A percentile compares a stretch with the other conserved stretches of the same genome.
These are phyloP conservation scores for Teratosphaeria viscida DNA, from an alignment of 2,329 filamentous ascomycete species.

Conservation along the genomic window DNA sequence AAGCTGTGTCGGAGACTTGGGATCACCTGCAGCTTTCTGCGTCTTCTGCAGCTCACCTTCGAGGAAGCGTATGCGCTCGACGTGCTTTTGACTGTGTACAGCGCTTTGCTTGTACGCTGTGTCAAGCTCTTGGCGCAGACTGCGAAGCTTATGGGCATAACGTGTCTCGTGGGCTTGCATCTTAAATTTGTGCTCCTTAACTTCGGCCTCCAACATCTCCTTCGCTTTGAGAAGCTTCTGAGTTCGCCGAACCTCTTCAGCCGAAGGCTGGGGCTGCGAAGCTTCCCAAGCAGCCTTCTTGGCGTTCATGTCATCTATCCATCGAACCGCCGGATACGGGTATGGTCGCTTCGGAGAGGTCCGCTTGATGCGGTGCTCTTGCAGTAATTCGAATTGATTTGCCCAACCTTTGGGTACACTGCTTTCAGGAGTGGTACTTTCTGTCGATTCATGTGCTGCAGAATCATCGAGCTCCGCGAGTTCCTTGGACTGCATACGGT, in stretches of 20 bases:
- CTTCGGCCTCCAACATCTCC: constrained; percentile 11
- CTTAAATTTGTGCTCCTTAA: constrained; percentile 18
- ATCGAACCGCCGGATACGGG: constrained; percentile 8
- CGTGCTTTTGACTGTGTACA: constrained; percentile 17
- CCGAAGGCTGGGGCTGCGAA: constrained; percentile 4
- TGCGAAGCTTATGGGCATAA: constrained; percentile 17
- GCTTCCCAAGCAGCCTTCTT: constrained; percentile 8
- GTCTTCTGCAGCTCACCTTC: constrained; percentile 13
- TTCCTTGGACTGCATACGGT: constrained; percentile 19
- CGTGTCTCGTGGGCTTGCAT: constrained; percentile 9
- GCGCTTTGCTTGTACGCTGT: constrained; percentile 21
- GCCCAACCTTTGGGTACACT: constrained; percentile 17
- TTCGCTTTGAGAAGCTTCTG: constrained; percentile 16
- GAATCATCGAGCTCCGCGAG: constrained; percentile 19
- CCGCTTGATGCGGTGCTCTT: constrained; percentile 18
- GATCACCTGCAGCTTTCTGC: constrained; percentile 8
- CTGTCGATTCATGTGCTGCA: constrained; percentile 23
- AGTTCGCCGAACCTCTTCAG: constrained; percentile 11
- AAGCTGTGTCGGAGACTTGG: neutral
- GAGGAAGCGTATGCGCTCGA: constrained; percentile 14
- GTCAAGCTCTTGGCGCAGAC: constrained; percentile 16
- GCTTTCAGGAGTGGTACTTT: constrained; percentile 4
- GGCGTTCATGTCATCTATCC: constrained; percentile 20
- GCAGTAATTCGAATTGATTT: constrained; percentile 17
- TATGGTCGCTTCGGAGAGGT: constrained; percentile 6